Percentiles rank a stretch among this genome's conserved stretches.
Evolutionary conservation across 2,329 filamentous ascomycete genomes (phyloP).

Genomic region (Calonectria pseudoturangicola): DNA sequence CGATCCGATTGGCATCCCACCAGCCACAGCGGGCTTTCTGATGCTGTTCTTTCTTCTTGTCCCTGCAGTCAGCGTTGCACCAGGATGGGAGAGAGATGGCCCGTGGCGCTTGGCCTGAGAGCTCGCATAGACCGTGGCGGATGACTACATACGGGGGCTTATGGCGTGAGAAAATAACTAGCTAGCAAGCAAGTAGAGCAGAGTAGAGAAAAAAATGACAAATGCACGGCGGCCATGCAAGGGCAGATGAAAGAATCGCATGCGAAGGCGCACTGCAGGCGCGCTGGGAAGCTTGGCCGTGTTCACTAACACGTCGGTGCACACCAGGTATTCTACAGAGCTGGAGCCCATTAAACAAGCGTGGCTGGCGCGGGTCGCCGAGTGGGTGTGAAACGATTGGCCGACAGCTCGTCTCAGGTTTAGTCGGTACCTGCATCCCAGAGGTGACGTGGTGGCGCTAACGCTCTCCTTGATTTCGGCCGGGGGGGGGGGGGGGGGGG

Average conservation of each 20-base stretch:
- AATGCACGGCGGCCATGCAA: slow-evolving; percentile 11
- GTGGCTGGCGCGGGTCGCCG: slow-evolving; percentile 50
- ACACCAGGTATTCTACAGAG: slow-evolving; percentile 3
- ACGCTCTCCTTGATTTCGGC: slow-evolving; percentile 20
- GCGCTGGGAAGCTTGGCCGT: neutral
- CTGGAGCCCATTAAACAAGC: slow-evolving; percentile 34
- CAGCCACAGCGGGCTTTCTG: slow-evolving; percentile 29
- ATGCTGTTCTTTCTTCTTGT: slow-evolving; percentile 26
- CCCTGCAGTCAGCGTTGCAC: slow-evolving; percentile 46
- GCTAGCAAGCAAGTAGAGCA: neutral
- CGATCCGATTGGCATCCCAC: slow-evolving; percentile 26
- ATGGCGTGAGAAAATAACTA: slow-evolving; percentile 16
- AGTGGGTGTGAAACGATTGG: slow-evolving; percentile 55
- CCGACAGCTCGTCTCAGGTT: slow-evolving; percentile 58
- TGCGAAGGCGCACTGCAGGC: neutral
- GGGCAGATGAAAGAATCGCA: slow-evolving; percentile 23
- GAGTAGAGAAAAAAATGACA: neutral
- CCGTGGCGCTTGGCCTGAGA: slow-evolving; percentile 7
- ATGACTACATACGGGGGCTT: slow-evolving; percentile 6
- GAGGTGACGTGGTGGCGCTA: slow-evolving; percentile 50
- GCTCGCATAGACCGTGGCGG: slow-evolving; percentile 29
- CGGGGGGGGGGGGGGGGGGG: neutral
- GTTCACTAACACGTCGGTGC: slow-evolving; percentile 3
- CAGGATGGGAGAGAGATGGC: slow-evolving; percentile 18
- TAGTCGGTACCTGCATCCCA: slow-evolving; percentile 54